phyloP scores from a whole-genome alignment of 257 asterid species.

The Lithospermum erythrorhizon region DNA sequence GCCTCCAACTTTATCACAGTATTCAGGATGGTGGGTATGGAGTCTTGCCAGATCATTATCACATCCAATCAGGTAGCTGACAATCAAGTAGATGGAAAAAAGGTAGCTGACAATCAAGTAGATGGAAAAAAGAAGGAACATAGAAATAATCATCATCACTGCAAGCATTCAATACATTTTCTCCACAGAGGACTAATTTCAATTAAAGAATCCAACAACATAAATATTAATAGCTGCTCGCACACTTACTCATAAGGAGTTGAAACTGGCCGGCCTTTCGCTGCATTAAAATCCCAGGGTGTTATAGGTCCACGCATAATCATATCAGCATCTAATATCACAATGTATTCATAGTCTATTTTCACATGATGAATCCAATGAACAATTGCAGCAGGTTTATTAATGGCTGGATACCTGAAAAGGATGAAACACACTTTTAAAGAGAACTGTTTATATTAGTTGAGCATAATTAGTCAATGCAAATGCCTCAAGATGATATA shows the following conservation, averaged over 20 bases:
- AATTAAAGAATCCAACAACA: constrained; percentile 2
- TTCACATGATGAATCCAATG: constrained; percentile 93
- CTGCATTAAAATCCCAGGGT: constrained; percentile 96
- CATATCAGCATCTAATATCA: constrained; percentile 90
- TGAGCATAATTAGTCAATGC: not conserved
- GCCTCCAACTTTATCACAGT: constrained; percentile 94
- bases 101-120: constrained; percentile 36
- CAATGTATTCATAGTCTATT: constrained; percentile 83
- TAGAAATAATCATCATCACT: not conserved
- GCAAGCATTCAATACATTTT: not conserved
- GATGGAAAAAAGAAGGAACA: not conserved
- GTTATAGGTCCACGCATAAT: constrained; percentile 88
- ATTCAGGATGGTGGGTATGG: constrained; percentile 80
- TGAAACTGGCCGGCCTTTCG: constrained; percentile 66
- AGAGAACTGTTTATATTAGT: not conserved
- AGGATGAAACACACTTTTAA: constrained; percentile 11
- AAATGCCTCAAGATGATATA: not conserved
- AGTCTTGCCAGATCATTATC: constrained; percentile 84
- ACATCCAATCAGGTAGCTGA: constrained; percentile 89
- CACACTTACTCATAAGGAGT: constrained; percentile 84
- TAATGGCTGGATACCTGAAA: constrained; percentile 93
- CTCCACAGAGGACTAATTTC: not conserved
- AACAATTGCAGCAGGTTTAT: constrained; percentile 90
- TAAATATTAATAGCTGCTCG: not conserved
- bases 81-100: constrained; percentile 5